Evolutionary conservation across 345 rosid genomes (phyloP).

Genomic region (Adansonia digitata): DNA sequence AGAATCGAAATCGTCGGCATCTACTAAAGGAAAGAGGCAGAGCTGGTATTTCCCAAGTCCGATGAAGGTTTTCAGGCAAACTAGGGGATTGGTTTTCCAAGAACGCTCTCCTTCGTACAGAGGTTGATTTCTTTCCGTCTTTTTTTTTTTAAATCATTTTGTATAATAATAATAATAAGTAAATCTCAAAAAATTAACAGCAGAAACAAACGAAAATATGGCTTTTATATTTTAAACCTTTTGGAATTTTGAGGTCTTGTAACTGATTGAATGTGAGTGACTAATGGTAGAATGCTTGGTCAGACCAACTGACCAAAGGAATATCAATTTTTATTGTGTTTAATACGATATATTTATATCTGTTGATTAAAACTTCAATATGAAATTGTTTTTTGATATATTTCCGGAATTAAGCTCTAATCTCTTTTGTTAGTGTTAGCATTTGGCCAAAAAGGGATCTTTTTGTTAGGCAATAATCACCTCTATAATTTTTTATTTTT

Average conservation of each 20-base stretch:
- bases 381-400: neutral
- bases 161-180: neutral
- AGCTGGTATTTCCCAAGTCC: slow-evolving; percentile 90
- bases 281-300: neutral
- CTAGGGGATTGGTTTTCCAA: slow-evolving; percentile 45
- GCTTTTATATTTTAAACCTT: neutral
- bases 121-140: slow-evolving; percentile 37
- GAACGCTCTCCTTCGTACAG: slow-evolving; percentile 70
- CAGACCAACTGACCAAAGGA: neutral
- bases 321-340: neutral
- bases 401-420: neutral
- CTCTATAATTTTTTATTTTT: no score
- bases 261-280: neutral
- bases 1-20: slow-evolving; percentile 25
- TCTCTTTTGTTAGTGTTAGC: no score
- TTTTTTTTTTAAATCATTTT: neutral
- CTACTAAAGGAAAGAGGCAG: slow-evolving; percentile 37
- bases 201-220: neutral
- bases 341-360: no score
- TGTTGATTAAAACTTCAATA: neutral
- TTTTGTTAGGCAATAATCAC: no score
- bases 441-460: no score
- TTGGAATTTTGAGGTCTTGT: neutral
- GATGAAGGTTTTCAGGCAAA: slow-evolving; percentile 73
- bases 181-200: neutral